A percentile compares a stretch with the other conserved stretches of the same genome.
phyloP scores from a whole-genome alignment of 139 green algal genomes.

The Coccomyxa sp. region DNA sequence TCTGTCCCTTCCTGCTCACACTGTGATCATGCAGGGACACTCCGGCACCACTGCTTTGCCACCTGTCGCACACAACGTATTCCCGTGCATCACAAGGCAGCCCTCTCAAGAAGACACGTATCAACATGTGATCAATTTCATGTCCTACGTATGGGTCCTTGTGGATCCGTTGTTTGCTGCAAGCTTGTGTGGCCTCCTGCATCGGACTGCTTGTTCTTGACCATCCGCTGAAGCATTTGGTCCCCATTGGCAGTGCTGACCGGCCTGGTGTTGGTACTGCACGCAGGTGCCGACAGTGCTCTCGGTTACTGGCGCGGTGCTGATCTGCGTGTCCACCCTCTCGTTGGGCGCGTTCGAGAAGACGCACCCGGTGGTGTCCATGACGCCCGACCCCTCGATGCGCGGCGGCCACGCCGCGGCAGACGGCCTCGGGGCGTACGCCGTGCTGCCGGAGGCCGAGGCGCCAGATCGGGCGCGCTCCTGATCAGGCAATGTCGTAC shows the following conservation, averaged over 20 bases:
- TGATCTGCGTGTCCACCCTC: slow-evolving; percentile 22
- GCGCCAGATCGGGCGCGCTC: too few relatives aligned
- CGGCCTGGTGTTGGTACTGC: neutral
- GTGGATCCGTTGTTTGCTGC: too few relatives aligned
- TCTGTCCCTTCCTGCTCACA: neutral
- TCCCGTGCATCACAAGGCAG: neutral
- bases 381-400: neutral
- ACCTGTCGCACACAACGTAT: neutral
- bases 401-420: neutral
- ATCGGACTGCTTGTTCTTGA: too few relatives aligned
- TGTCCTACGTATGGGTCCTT: neutral
- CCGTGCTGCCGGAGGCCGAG: too few relatives aligned
- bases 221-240: neutral
- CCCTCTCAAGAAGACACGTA: neutral
- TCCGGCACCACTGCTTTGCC: neutral
- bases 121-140: neutral
- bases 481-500: too few relatives aligned
- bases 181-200: too few relatives aligned
- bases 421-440: neutral
- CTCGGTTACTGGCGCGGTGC: slow-evolving; percentile 14
- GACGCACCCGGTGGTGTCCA: neutral
- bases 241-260: neutral
- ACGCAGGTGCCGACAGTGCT: slow-evolving; percentile 15
- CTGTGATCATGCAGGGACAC: neutral
- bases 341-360: slow-evolving; percentile 16